Evolutionary conservation across 495 filamentous ascomycete genomes (phyloP).

Genomic region (Umbilicaria muhlenbergii): DNA sequence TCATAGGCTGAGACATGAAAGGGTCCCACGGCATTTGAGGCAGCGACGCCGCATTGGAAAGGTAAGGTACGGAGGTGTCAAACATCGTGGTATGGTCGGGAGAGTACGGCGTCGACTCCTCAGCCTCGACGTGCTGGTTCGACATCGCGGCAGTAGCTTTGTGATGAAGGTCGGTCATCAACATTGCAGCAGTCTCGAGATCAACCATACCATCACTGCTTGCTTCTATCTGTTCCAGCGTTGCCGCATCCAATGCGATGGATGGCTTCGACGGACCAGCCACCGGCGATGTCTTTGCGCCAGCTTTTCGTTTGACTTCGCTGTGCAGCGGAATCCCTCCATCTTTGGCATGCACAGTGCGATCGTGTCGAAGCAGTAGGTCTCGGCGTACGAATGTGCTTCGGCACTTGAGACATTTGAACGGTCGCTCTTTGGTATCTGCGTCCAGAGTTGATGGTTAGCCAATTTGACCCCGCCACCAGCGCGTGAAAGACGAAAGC

Average conservation of each 20-base stretch:
- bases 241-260: slow-evolving; percentile 71
- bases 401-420: slow-evolving; percentile 95
- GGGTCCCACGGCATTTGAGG: slow-evolving; percentile 86
- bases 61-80: slow-evolving; percentile 55
- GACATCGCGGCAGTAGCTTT: slow-evolving; percentile 81
- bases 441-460: slow-evolving; percentile 16
- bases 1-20: slow-evolving; percentile 47
- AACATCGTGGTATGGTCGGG: slow-evolving; percentile 50
- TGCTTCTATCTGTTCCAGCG: slow-evolving; percentile 88
- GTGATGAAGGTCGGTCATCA: slow-evolving; percentile 97
- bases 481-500: not conserved
- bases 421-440: slow-evolving; percentile 98
- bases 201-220: slow-evolving; percentile 91
- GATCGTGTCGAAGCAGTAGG: slow-evolving; percentile 88
- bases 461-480: slow-evolving; percentile 13
- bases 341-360: slow-evolving; percentile 97
- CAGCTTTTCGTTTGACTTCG: slow-evolving; percentile 78
- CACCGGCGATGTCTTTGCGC: slow-evolving; percentile 50
- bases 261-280: slow-evolving; percentile 62
- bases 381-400: slow-evolving; percentile 98
- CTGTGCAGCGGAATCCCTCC: slow-evolving; percentile 89
- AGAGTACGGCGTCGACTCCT: slow-evolving; percentile 57
- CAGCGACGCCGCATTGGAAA: slow-evolving; percentile 60
- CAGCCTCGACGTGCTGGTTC: slow-evolving; percentile 53
- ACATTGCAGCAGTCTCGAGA: slow-evolving; percentile 95